A percentile compares a stretch with the other conserved stretches of the same genome.
phyloP scores from a whole-genome alignment of 352 stramenopile species.

The Pythium guiyangense region DNA sequence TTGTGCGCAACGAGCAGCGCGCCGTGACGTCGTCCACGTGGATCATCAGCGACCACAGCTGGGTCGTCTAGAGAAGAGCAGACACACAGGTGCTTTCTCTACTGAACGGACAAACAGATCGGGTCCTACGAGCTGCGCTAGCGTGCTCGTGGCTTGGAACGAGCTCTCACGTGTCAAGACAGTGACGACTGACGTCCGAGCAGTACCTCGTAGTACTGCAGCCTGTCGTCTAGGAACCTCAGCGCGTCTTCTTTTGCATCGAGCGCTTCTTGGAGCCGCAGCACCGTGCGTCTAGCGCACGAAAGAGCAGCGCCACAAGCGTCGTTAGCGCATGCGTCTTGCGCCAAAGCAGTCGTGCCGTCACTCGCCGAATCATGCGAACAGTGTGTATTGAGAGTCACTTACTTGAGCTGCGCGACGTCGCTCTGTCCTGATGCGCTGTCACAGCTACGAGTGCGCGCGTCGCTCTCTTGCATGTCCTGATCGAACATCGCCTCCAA shows the following conservation, averaged over 20 bases:
- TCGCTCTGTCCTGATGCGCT: constrained; percentile 5
- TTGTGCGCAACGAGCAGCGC: constrained; percentile 26
- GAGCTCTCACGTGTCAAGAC: not conserved
- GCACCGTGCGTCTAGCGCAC: constrained; percentile 34
- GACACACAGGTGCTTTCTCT: too few species aligned
- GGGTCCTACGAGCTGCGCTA: too few species aligned
- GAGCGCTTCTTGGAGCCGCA: constrained; percentile 48
- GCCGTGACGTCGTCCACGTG: constrained; percentile 8
- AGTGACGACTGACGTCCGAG: not conserved
- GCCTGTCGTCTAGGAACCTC: constrained; percentile 45
- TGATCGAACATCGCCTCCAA: constrained; percentile 10
- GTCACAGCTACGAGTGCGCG: not conserved
- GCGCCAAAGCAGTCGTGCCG: too few species aligned
- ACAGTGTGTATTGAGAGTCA: not conserved
- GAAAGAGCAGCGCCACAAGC: not conserved
- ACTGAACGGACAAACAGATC: too few species aligned
- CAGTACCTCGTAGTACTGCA: constrained; percentile 38
- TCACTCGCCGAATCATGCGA: not conserved
- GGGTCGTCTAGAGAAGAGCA: constrained; percentile 12
- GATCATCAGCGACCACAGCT: constrained; percentile 45
- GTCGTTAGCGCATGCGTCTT: constrained; percentile 8
- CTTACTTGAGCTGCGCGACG: constrained; percentile 24
- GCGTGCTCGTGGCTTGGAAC: too few species aligned
- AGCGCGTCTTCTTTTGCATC: constrained; percentile 65
- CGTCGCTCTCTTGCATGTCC: not conserved